Base-by-base conservation (phyloP, 768 basidiomycete species). In the Psilocybe cyanescens region DNA sequence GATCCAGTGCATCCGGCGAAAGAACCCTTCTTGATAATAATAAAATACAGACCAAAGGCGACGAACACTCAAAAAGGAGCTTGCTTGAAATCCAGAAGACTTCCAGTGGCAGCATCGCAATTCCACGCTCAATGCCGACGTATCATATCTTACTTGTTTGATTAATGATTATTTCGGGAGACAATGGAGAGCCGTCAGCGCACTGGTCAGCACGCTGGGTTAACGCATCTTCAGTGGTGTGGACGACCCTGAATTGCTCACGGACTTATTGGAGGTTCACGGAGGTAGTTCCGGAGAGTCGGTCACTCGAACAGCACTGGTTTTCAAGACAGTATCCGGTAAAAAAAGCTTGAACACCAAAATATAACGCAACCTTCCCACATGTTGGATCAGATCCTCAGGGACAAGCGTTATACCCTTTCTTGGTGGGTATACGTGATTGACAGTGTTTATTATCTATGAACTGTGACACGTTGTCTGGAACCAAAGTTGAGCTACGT, bases 361-460 rank as follows among this genome's bases (percentile, higher is more conserved):
- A 72, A 75, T 74, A 74, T 65, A 60, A 55, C 58, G 51, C 62
- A 61, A 69, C 62, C 56, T 69, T 72, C 70, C 71, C 71, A 76
- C 75, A 76, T 76, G 75, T 66, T 60, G 64, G 62, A 67, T 66
- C 66, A 74, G 78, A 78, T 78, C 76, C 75, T 78, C 78, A 77
- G 75, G 77, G 76, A 74, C 67, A 72, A 19, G 53, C 51, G 54
- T 62, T 73, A 71, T 71, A 68, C 58, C 67, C 71, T 70, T 73
- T 70, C 59, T 46, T 64, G 68, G 67, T 45, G 55, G 59, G 61
- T 62, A 68, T 69, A 59, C 65, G 62, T 55, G 55, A 72, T 73
- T 74, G 71, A 70, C 71, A 65, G 57, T 64, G 47, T 70, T 71
- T 67, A 62, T 62, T 68, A 65, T 68, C 58, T 16, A 39, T 39